phyloP scores from a whole-genome alignment of 2,329 filamentous ascomycete genomes.

The Verticillium alfalfae region DNA sequence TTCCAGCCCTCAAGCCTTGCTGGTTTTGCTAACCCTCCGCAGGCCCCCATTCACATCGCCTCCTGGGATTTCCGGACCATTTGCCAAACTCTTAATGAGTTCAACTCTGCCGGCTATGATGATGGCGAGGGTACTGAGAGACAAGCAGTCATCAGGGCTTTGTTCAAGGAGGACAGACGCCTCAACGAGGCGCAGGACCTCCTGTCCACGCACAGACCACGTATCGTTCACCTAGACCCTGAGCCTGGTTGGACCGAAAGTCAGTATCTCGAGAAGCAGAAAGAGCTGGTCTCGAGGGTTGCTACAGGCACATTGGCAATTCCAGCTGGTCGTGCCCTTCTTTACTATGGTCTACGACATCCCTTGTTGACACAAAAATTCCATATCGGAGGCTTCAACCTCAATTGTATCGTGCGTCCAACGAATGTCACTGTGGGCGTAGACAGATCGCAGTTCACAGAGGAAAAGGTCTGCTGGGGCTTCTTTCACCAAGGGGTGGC shows the following conservation, averaged over 20 bases:
- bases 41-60: slow-evolving; percentile 60
- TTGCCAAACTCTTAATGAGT: slow-evolving; percentile 60
- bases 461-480: slow-evolving; percentile 97
- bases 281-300: slow-evolving; percentile 79
- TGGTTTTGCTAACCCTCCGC: slow-evolving; percentile 15
- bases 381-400: slow-evolving; percentile 81
- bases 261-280: slow-evolving; percentile 85
- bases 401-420: slow-evolving; percentile 87
- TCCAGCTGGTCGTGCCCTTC: slow-evolving; percentile 77
- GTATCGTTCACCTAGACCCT: slow-evolving; percentile 70
- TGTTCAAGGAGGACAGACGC: slow-evolving; percentile 88
- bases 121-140: slow-evolving; percentile 80
- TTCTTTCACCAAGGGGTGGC: slow-evolving; percentile 97
- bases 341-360: slow-evolving; percentile 81
- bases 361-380: slow-evolving; percentile 92
- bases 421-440: slow-evolving; percentile 90
- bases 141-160: slow-evolving; percentile 73
- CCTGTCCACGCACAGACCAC: slow-evolving; percentile 77
- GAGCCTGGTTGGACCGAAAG: slow-evolving; percentile 78
- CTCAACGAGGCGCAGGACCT: slow-evolving; percentile 80
- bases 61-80: slow-evolving; percentile 74
- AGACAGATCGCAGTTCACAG: slow-evolving; percentile 79
- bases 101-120: slow-evolving; percentile 58
- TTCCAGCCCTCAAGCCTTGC: neutral
- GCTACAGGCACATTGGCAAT: slow-evolving; percentile 85